Evolutionary conservation across 441 rosid genomes (phyloP).

Genomic region (Gossypium aridum): DNA sequence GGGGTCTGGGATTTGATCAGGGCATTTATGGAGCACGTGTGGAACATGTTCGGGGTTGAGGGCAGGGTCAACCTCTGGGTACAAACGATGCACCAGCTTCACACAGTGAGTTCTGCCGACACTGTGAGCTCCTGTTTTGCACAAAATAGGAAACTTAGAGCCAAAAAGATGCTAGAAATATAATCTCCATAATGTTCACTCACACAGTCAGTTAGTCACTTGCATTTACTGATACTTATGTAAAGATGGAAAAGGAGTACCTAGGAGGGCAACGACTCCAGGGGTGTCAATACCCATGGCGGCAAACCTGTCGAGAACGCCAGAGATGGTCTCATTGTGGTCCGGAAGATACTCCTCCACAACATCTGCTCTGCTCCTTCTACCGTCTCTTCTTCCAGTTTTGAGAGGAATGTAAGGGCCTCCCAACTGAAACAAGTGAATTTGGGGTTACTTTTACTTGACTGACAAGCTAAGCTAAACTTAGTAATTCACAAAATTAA

Average conservation of each 20-base stretch:
- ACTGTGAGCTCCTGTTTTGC: slow-evolving; percentile 67
- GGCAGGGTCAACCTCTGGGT: slow-evolving; percentile 81
- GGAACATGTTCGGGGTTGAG: slow-evolving; percentile 75
- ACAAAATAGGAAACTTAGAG: not conserved
- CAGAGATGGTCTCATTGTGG: slow-evolving; percentile 91
- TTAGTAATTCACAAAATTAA: not conserved
- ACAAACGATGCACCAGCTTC: slow-evolving; percentile 86
- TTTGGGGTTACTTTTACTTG: not conserved
- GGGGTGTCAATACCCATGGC: slow-evolving; percentile 77
- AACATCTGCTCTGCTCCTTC: slow-evolving; percentile 70
- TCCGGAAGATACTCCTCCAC: slow-evolving; percentile 80
- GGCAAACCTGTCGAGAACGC: slow-evolving; percentile 73
- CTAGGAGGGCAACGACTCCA: slow-evolving; percentile 86
- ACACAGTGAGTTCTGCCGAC: slow-evolving; percentile 96
- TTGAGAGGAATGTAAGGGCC: slow-evolving; percentile 84
- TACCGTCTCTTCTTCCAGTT: slow-evolving; percentile 94
- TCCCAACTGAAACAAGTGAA: slow-evolving; percentile 52
- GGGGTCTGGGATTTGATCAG: slow-evolving; percentile 88
- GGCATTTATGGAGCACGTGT: slow-evolving; percentile 91
- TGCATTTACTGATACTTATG: not conserved
- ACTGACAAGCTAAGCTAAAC: not conserved
- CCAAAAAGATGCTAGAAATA: not conserved
- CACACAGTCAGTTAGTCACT: not conserved
- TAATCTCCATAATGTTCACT: not conserved
- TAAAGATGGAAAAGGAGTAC: slow-evolving; percentile 24